These are phyloP conservation scores for Dioscorea zingiberensis DNA, from an alignment of 106 monocot species.

Conservation along the genomic window DNA sequence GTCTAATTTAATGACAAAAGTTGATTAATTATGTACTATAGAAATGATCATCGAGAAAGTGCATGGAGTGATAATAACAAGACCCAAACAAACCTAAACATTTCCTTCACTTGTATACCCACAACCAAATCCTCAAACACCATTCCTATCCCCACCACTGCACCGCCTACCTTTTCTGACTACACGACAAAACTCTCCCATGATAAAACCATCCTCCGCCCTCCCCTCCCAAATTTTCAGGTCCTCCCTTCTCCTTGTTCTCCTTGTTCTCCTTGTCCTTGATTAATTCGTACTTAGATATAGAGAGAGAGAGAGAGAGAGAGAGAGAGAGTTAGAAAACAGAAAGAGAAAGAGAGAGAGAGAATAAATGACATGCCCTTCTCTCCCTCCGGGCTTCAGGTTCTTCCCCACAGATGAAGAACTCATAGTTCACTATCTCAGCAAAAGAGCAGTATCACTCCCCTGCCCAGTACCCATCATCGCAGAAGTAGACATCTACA, in stretches of 20 bases:
- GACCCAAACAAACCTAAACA: too few relatives aligned
- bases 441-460: neutral
- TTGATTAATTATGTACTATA: too few relatives aligned
- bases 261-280: too few relatives aligned
- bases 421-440: constrained; percentile 7
- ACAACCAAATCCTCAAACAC: neutral
- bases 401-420: constrained; percentile 13
- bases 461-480: constrained; percentile 8
- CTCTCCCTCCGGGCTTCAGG: constrained; percentile 8
- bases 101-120: too few relatives aligned
- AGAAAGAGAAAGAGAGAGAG: too few relatives aligned
- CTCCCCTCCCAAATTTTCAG: neutral
- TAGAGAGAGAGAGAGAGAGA: too few relatives aligned
- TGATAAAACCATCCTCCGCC: neutral
- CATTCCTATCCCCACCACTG: neutral
- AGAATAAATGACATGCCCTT: constrained; percentile 3
- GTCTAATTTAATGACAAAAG: too few relatives aligned
- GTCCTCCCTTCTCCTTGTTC: neutral
- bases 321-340: too few relatives aligned
- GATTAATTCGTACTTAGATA: too few relatives aligned
- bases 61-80: too few relatives aligned
- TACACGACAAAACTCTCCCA: neutral
- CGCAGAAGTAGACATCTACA: constrained; percentile 10
- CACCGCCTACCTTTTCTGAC: too few relatives aligned
- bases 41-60: too few relatives aligned